Percentiles rank a stretch among this genome's conserved stretches.
These are phyloP conservation scores for Linum usitatissimum DNA, from an alignment of 345 rosid genomes.

Conservation along the genomic window DNA sequence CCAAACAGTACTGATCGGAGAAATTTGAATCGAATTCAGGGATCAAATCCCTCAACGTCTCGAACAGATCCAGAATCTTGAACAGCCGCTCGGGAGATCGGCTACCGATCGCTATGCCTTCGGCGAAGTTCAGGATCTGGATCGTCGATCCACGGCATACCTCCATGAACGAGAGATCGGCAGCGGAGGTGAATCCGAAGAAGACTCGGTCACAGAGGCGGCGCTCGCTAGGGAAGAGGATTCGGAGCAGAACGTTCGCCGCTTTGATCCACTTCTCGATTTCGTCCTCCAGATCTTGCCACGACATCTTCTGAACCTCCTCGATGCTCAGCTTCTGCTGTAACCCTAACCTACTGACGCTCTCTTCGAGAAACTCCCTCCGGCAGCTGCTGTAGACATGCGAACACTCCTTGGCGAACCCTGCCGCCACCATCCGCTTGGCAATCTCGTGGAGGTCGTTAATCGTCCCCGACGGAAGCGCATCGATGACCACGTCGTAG, in stretches of 20 bases:
- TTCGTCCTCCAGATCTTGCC: conserved; percentile 74
- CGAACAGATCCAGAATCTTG: conserved; percentile 74
- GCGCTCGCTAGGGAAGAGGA: conserved; percentile 87
- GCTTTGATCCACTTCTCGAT: conserved; percentile 89
- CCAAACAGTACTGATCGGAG: conserved; percentile 61
- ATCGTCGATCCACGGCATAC: conserved; percentile 71
- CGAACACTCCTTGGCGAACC: conserved; percentile 61
- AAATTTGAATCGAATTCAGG: conserved; percentile 63
- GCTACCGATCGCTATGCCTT: conserved; percentile 60
- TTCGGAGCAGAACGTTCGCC: conserved; percentile 51
- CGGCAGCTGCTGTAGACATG: conserved; percentile 69
- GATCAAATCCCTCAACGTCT: conserved; percentile 67
- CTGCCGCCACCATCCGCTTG: conserved; percentile 75
- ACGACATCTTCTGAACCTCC: conserved; percentile 66
- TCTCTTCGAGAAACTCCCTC: conserved; percentile 75
- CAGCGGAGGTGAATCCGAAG: conserved; percentile 51
- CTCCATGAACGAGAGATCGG: conserved; percentile 87
- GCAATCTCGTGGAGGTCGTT: conserved; percentile 79
- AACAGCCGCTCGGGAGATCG: conserved; percentile 82
- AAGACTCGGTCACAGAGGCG: conserved; percentile 85
- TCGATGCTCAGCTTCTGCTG: conserved; percentile 57
- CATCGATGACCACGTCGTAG: conserved; percentile 73
- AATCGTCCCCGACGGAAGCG: conserved; percentile 68
- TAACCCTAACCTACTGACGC: conserved; percentile 62
- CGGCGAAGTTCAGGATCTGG: conserved; percentile 68